phyloP scores from a whole-genome alignment of 768 basidiomycete species.

The Mycena alexandri region DNA sequence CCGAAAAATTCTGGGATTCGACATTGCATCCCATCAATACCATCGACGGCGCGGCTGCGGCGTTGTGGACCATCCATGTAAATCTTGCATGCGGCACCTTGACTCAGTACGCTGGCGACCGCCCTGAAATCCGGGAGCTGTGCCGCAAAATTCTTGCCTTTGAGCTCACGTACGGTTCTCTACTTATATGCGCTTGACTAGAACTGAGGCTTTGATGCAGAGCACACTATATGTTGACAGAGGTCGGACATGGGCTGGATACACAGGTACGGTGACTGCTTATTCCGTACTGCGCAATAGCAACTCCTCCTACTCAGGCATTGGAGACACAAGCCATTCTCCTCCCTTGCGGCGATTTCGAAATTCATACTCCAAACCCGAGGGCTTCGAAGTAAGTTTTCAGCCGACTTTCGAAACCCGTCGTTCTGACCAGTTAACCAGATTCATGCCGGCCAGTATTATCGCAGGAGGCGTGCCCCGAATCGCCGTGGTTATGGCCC shows the following conservation, averaged over 20 bases:
- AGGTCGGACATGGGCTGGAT: constrained; percentile 47
- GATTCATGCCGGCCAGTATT: constrained; percentile 49
- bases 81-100: constrained; percentile 53
- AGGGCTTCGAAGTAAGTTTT: constrained; percentile 42
- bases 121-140: constrained; percentile 42
- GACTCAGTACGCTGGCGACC: constrained; percentile 38
- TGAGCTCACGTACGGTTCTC: constrained; percentile 37
- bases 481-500: constrained; percentile 47
- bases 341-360: constrained; percentile 39
- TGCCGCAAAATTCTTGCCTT: constrained; percentile 43
- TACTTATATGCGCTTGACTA: too few species aligned
- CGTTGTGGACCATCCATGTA: constrained; percentile 51
- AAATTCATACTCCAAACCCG: constrained; percentile 42
- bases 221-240: constrained; percentile 46
- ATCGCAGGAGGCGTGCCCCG: constrained; percentile 42
- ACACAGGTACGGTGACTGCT: constrained; percentile 4
- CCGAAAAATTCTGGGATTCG: constrained; percentile 51
- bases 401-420: background rate
- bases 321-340: constrained; percentile 44
- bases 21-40: constrained; percentile 45
- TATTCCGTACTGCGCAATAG: too few species aligned
- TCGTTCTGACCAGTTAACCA: constrained; percentile 3
- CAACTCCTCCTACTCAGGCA: constrained; percentile 15
- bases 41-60: constrained; percentile 48
- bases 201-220: too few species aligned